A percentile compares a stretch with the other conserved stretches of the same genome.
Evolutionary conservation across 2,329 filamentous ascomycete genomes (phyloP).

Genomic region (Stemphylium lycopersici): DNA sequence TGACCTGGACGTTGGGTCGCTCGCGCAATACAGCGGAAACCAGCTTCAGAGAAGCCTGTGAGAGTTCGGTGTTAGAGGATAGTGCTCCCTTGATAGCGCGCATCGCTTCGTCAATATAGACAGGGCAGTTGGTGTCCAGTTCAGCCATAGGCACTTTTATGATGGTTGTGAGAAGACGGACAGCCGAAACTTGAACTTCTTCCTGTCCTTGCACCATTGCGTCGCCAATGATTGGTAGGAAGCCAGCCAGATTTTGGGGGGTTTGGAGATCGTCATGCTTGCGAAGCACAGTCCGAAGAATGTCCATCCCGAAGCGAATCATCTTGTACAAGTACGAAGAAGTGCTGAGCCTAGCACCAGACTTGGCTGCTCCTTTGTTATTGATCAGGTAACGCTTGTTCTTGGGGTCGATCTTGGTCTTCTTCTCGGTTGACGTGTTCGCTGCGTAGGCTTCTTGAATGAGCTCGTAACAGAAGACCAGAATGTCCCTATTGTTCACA

Average conservation of each 20-base stretch:
- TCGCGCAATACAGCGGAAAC: conserved; percentile 85
- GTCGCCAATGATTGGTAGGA: conserved; percentile 88
- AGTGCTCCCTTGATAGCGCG: conserved; percentile 78
- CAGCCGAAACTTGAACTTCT: conserved; percentile 87
- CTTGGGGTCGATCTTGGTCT: conserved; percentile 44
- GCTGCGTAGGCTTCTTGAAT: conserved; percentile 83
- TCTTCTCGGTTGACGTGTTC: conserved; percentile 53
- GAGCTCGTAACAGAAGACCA: conserved; percentile 95
- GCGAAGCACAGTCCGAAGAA: conserved; percentile 82
- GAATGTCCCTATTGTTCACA: conserved; percentile 76
- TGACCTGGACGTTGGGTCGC: conserved; percentile 74
- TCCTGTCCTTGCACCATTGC: conserved; percentile 83
- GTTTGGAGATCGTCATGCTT: conserved; percentile 84
- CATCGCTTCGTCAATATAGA: conserved; percentile 85
- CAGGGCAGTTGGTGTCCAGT: conserved; percentile 71
- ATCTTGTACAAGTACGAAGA: conserved; percentile 87
- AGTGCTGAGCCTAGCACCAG: conserved; percentile 71
- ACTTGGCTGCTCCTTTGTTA: conserved; percentile 75
- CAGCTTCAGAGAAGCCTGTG: conserved; percentile 88
- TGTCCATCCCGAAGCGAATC: conserved; percentile 83
- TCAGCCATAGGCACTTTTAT: conserved; percentile 80
- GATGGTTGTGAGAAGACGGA: conserved; percentile 83
- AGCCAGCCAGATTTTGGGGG: conserved; percentile 78
- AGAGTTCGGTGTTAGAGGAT: conserved; percentile 79
- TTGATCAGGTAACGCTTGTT: conserved; percentile 80